Conservation (phyloP, 176 grass and related monocot genomes). For the Phoenix dactylifera region DNA sequence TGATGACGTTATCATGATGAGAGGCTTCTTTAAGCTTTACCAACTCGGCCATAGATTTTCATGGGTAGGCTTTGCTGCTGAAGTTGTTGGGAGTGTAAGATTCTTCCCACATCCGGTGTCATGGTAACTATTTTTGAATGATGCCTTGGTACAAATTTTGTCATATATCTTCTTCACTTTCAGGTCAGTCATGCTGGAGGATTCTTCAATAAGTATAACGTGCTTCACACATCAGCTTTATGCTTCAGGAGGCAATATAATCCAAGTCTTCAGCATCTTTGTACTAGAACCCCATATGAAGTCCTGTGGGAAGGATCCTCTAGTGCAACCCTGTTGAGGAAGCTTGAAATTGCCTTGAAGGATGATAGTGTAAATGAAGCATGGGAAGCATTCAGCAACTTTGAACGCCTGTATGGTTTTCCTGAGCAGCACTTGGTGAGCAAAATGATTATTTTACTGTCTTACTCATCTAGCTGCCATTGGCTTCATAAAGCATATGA, state of each 20-base stretch:
- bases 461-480: constrained; percentile 37
- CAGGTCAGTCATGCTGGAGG: constrained; percentile 24
- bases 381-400: constrained; percentile 50
- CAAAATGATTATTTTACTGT: constrained; percentile 35
- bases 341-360: constrained; percentile 37
- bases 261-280: constrained; percentile 21
- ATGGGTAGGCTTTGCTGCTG: too few species aligned
- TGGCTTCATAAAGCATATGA: constrained; percentile 82
- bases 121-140: too few species aligned
- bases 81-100: too few species aligned
- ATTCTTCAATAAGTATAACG: constrained; percentile 7
- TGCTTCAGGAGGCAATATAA: constrained; percentile 9
- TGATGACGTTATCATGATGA: too few species aligned
- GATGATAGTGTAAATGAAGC: constrained; percentile 48
- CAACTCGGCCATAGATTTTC: too few species aligned
- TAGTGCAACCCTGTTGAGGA: constrained; percentile 46
- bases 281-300: constrained; percentile 8
- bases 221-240: neutral
- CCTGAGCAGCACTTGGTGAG: constrained; percentile 45
- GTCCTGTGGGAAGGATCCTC: constrained; percentile 47
- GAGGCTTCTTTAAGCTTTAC: too few species aligned
- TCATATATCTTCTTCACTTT: neutral
- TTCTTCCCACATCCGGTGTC: too few species aligned
- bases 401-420: constrained; percentile 56
- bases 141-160: too few species aligned